Conservation (phyloP, 2,329 filamentous ascomycete species). For the Alternaria ethzedia region DNA sequence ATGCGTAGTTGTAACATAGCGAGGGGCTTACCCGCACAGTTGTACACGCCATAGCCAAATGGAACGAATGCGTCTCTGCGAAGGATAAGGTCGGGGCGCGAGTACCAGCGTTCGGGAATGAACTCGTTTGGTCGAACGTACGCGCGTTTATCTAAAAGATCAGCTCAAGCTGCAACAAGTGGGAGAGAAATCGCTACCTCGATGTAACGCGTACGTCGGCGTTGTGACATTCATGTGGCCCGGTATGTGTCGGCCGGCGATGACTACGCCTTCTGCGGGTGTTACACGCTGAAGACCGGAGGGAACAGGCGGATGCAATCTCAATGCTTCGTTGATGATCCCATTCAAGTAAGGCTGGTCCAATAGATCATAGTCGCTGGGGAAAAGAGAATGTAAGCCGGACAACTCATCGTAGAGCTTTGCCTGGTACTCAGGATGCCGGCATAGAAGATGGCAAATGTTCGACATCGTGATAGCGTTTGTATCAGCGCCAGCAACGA, state of each 20-base stretch:
- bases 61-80: constrained; percentile 67
- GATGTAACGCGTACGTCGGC: constrained; percentile 18
- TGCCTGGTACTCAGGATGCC: constrained; percentile 41
- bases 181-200: neutral
- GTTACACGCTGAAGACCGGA: constrained; percentile 28
- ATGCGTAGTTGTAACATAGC: neutral
- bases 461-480: constrained; percentile 60
- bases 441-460: constrained; percentile 58
- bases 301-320: constrained; percentile 26
- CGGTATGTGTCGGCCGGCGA: constrained; percentile 26
- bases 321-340: constrained; percentile 26
- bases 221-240: constrained; percentile 27
- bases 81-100: constrained; percentile 16
- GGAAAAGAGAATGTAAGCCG: constrained; percentile 2
- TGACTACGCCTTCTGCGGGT: constrained; percentile 28
- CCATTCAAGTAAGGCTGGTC: constrained; percentile 7
- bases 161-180: neutral
- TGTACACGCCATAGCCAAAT: constrained; percentile 69
- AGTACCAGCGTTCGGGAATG: constrained; percentile 22
- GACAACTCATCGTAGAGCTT: constrained; percentile 17
- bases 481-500: constrained; percentile 56
- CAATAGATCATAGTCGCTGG: constrained; percentile 8
- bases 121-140: constrained; percentile 24
- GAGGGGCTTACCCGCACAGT: neutral
- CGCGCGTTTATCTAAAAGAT: constrained; percentile 12